Conservation (phyloP, 2,329 filamentous ascomycete species). For the Trichoderma polysporum region DNA sequence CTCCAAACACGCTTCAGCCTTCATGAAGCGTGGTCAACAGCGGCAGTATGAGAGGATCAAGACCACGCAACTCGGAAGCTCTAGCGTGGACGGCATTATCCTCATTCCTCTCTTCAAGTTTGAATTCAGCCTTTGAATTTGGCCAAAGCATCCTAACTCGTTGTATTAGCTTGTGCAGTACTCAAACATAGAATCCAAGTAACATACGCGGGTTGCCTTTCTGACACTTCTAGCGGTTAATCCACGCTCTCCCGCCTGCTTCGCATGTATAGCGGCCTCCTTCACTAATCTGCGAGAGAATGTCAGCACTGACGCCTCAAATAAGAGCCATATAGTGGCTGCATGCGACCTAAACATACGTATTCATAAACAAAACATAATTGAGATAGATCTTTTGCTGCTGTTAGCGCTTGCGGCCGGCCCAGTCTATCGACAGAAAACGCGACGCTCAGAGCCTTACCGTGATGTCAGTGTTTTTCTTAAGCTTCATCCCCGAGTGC, state of each 20-base stretch:
- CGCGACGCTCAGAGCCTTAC: conserved; percentile 43
- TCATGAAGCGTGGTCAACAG: background rate
- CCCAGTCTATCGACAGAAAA: background rate
- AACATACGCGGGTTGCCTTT: conserved; percentile 71
- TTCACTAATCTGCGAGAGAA: conserved; percentile 63
- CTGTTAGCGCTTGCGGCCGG: conserved; percentile 28
- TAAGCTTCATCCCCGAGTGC: conserved; percentile 75
- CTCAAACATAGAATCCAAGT: background rate
- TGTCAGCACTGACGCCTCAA: background rate
- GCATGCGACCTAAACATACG: conserved; percentile 39
- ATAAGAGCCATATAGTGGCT: background rate
- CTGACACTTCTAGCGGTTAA: conserved; percentile 74
- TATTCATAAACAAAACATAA: conserved; percentile 78
- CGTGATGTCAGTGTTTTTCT: conserved; percentile 83
- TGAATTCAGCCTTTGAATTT: conserved; percentile 64
- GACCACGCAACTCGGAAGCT: background rate
- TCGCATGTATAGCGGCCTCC: conserved; percentile 74
- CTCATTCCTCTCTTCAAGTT: background rate
- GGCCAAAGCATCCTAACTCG: conserved; percentile 58
- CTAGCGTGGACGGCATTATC: background rate
- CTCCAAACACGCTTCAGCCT: background rate
- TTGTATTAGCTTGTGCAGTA: background rate
- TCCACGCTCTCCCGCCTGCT: conserved; percentile 69
- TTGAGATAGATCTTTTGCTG: conserved; percentile 75
- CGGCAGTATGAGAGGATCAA: background rate